Evolutionary conservation across 192 early-diverging fungal species (phyloP).

Genomic region (Helicostylum pulchrum): DNA sequence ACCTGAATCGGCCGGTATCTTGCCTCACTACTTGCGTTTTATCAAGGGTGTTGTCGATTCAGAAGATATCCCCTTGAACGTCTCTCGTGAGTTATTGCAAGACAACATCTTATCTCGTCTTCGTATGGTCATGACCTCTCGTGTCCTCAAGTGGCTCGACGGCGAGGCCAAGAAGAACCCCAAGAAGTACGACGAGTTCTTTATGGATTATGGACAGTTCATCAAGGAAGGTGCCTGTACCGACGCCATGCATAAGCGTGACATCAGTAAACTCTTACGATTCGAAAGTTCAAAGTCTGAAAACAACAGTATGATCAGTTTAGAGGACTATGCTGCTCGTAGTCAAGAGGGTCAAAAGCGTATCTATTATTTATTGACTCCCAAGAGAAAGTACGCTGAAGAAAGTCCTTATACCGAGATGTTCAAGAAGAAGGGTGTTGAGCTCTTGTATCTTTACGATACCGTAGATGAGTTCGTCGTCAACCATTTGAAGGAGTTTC

Average conservation of each 20-base stretch:
- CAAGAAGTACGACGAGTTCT: conserved; percentile 54
- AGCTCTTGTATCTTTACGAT: conserved; percentile 66
- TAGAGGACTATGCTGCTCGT: conserved; percentile 69
- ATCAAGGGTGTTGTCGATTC: conserved; percentile 81
- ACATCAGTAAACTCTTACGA: conserved; percentile 60
- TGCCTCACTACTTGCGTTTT: conserved; percentile 76
- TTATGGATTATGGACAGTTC: conserved; percentile 61
- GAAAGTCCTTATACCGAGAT: conserved; percentile 73
- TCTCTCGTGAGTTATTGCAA: conserved; percentile 81
- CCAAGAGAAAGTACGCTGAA: conserved; percentile 56
- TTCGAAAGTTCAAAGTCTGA: conserved; percentile 48
- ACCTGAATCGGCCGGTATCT: conserved; percentile 61
- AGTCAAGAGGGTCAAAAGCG: conserved; percentile 71
- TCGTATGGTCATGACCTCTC: conserved; percentile 50
- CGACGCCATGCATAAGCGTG: conserved; percentile 50
- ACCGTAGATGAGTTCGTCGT: conserved; percentile 59
- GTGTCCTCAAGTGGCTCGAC: conserved; percentile 56
- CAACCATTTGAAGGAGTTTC: conserved; percentile 57
- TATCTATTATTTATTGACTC: conserved; percentile 67
- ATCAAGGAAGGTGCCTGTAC: conserved; percentile 78
- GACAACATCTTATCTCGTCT: conserved; percentile 62
- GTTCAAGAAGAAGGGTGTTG: conserved; percentile 68
- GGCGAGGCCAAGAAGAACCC: conserved; percentile 46
- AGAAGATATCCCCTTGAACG: conserved; percentile 82
- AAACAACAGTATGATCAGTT: conserved; percentile 46